These are phyloP conservation scores for Aspergillus sp. DNA, from an alignment of 2,329 filamentous ascomycete genomes.

Conservation along the genomic window DNA sequence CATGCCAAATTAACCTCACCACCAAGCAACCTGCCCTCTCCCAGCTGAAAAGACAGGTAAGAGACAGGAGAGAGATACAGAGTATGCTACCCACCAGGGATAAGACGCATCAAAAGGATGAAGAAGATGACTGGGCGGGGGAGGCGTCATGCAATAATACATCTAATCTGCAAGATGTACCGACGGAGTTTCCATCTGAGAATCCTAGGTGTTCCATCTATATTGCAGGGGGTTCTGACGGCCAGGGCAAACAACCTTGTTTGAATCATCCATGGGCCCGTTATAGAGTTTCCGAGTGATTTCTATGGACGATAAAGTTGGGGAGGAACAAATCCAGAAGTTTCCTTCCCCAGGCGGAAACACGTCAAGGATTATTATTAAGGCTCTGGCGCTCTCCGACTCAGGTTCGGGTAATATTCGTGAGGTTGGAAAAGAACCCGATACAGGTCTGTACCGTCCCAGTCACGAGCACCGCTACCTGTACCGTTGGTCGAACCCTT, in stretches of 20 bases:
- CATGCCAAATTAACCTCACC: not conserved
- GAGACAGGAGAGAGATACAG: not conserved
- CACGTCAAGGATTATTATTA: constrained; percentile 1
- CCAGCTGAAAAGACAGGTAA: too few relatives aligned
- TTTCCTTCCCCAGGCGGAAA: constrained; percentile 4
- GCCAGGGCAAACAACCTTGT: too few relatives aligned
- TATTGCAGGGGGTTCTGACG: too few relatives aligned
- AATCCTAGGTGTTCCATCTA: not conserved
- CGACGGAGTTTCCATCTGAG: not conserved
- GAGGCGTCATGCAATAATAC: too few relatives aligned
- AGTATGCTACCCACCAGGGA: too few relatives aligned
- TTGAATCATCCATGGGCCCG: too few relatives aligned
- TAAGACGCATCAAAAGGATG: too few relatives aligned
- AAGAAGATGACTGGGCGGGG: too few relatives aligned
- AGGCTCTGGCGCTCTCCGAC: not conserved
- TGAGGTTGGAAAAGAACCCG: not conserved
- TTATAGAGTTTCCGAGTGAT: not conserved
- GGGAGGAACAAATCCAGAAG: not conserved
- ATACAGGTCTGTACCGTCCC: not conserved
- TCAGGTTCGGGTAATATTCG: constrained; percentile 4
- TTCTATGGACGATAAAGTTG: not conserved
- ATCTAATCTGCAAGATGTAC: too few relatives aligned
- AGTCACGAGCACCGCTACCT: not conserved
- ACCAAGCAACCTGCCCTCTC: not conserved
- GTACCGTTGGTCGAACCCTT: not conserved